phyloP scores from a whole-genome alignment of 306 rosid genomes.

The Astragalus glycyphyllos region DNA sequence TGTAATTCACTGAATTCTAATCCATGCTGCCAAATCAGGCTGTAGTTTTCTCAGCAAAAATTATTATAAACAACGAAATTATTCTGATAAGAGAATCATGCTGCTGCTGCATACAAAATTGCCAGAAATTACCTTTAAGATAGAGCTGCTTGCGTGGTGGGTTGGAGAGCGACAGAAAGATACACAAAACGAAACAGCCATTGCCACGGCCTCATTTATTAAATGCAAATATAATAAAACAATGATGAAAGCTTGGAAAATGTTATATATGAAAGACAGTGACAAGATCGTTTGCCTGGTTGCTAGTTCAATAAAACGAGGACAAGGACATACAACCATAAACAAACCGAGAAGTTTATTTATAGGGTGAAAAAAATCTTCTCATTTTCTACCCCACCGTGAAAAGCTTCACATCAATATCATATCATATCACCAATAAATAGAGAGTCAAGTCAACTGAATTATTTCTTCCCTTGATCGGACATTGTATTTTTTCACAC shows the following conservation, averaged over 20 bases:
- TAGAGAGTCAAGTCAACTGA: conserved; percentile 39
- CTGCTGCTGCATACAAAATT: conserved; percentile 23
- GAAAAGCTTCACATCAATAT: conserved; percentile 68
- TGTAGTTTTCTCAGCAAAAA: not conserved
- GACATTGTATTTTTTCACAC: conserved; percentile 25
- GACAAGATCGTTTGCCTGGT: conserved; percentile 53
- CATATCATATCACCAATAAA: conserved; percentile 34
- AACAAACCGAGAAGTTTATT: not conserved
- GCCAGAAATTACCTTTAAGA: conserved; percentile 25
- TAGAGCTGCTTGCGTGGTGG: not conserved
- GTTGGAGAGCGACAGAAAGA: conserved; percentile 15
- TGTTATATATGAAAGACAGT: conserved; percentile 49
- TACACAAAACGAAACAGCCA: conserved; percentile 34
- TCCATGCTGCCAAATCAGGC: too few species aligned
- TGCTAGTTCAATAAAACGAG: conserved; percentile 39
- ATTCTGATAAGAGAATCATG: conserved; percentile 2
- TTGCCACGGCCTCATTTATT: conserved; percentile 39
- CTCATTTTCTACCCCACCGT: conserved; percentile 42
- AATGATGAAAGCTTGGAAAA: conserved; percentile 52
- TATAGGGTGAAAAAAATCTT: conserved; percentile 45
- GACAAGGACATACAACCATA: conserved; percentile 11
- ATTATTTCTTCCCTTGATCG: conserved; percentile 16
- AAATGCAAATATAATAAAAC: conserved; percentile 35
- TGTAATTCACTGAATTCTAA: not conserved
- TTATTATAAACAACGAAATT: conserved; percentile 11